These are phyloP conservation scores for Venturia pyrina DNA, from an alignment of 2,329 filamentous ascomycete species.

Conservation along the genomic window DNA sequence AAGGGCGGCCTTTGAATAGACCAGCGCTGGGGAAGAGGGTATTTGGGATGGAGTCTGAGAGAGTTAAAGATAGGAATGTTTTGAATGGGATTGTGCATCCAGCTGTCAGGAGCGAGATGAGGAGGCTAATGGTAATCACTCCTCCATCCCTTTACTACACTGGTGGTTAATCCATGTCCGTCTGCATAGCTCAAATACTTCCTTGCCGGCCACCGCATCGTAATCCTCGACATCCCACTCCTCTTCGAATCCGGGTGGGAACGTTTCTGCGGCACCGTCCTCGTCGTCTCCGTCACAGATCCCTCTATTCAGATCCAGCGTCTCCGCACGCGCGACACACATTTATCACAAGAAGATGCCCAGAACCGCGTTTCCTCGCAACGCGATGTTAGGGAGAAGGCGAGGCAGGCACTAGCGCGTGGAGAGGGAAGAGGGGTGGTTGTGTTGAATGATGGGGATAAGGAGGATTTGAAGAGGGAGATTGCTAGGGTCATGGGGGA, in stretches of 20 bases:
- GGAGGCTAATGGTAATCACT: constrained; percentile 64
- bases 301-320: constrained; percentile 73
- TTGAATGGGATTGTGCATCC: constrained; percentile 91
- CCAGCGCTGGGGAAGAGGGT: constrained; percentile 76
- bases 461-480: constrained; percentile 57
- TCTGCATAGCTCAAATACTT: constrained; percentile 9
- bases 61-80: constrained; percentile 59
- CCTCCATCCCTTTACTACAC: constrained; percentile 26
- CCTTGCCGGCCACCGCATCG: constrained; percentile 64
- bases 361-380: constrained; percentile 79
- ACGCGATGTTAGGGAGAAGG: constrained; percentile 77
- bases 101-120: constrained; percentile 75
- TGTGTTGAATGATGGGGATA: constrained; percentile 80
- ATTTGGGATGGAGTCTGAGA: constrained; percentile 68
- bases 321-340: constrained; percentile 62
- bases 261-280: constrained; percentile 68
- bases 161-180: no score
- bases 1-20: constrained; percentile 70
- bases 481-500: constrained; percentile 55
- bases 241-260: constrained; percentile 87
- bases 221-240: constrained; percentile 84
- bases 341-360: constrained; percentile 77
- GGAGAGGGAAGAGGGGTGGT: constrained; percentile 59
- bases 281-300: constrained; percentile 79
- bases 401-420: constrained; percentile 58